Percentiles rank a stretch among this genome's conserved stretches.
Conservation (phyloP, 495 filamentous ascomycete genomes). For the Penicillium subrubescens region DNA sequence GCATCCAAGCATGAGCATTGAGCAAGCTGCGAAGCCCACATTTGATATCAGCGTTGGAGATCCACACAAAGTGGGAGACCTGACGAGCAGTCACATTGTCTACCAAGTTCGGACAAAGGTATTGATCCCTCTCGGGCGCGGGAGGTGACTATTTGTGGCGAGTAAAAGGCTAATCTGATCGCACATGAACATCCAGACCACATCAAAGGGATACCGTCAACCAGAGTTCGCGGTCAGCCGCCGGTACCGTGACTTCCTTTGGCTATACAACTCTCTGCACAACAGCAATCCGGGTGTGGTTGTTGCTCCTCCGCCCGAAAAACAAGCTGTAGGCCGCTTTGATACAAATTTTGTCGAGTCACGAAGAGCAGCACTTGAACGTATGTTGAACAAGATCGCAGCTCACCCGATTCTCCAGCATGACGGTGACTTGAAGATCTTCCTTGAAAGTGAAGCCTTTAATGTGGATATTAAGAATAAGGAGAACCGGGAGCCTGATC, state of each 20-base stretch:
- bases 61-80: conserved; percentile 95
- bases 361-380: conserved; percentile 83
- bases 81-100: conserved; percentile 96
- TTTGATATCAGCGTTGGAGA: conserved; percentile 95
- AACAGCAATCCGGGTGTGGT: conserved; percentile 93
- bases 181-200: conserved; percentile 59
- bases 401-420: conserved; percentile 89
- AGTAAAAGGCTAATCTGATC: conserved; percentile 28
- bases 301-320: conserved; percentile 94
- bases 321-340: conserved; percentile 95
- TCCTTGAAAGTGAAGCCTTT: conserved; percentile 93
- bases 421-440: conserved; percentile 91
- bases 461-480: conserved; percentile 97
- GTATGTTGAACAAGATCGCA: conserved; percentile 96
- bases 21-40: conserved; percentile 85
- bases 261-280: conserved; percentile 93
- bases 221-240: conserved; percentile 89
- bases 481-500: conserved; percentile 82
- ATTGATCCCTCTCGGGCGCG: conserved; percentile 19
- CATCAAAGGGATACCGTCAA: conserved; percentile 91
- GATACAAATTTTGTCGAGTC: conserved; percentile 97
- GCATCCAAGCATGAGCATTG: conserved; percentile 81
- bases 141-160: not conserved
- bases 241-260: conserved; percentile 94
- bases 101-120: conserved; percentile 95